Conservation (phyloP, 352 stramenopile species). For the Globisporangium yorkense region DNA sequence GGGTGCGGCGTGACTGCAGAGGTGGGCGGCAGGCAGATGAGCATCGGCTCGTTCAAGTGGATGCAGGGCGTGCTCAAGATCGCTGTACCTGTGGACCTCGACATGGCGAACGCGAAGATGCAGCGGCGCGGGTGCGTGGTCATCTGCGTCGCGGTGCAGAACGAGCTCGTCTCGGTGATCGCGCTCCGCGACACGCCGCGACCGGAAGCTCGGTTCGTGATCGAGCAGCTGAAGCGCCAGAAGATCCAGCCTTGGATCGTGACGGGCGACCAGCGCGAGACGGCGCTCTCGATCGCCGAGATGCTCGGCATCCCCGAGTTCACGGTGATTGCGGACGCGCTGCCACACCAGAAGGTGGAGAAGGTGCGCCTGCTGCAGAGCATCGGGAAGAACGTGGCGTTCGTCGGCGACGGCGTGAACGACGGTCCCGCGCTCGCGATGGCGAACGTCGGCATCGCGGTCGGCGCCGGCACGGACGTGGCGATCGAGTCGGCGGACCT, state of each 20-base stretch:
- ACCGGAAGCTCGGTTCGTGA: conserved; percentile 40
- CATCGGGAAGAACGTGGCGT: conserved; percentile 65
- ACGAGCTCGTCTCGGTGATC: conserved; percentile 43
- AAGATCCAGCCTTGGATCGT: conserved; percentile 74
- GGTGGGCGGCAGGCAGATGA: conserved; percentile 26
- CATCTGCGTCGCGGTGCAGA: conserved; percentile 50
- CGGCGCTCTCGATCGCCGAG: conserved; percentile 42
- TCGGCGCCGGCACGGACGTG: conserved; percentile 65
- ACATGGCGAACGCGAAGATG: conserved; percentile 35
- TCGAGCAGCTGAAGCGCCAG: conserved; percentile 43
- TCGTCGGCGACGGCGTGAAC: conserved; percentile 73
- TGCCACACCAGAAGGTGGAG: conserved; percentile 76
- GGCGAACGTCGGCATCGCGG: conserved; percentile 56
- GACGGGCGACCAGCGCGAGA: conserved; percentile 65
- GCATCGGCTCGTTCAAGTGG: conserved; percentile 66
- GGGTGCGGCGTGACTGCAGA: conserved; percentile 52
- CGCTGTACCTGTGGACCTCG: conserved; percentile 33
- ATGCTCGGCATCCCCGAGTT: conserved; percentile 45
- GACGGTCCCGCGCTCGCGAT: conserved; percentile 65
- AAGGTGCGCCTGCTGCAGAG: conserved; percentile 65
- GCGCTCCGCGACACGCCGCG: conserved; percentile 47
- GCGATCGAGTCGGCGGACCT: conserved; percentile 67
- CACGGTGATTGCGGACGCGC: conserved; percentile 50
- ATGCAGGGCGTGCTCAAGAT: conserved; percentile 47
- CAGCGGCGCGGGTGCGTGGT: conserved; percentile 50